These are phyloP conservation scores for Salix caprea DNA, from an alignment of 345 rosid genomes.

Conservation along the genomic window DNA sequence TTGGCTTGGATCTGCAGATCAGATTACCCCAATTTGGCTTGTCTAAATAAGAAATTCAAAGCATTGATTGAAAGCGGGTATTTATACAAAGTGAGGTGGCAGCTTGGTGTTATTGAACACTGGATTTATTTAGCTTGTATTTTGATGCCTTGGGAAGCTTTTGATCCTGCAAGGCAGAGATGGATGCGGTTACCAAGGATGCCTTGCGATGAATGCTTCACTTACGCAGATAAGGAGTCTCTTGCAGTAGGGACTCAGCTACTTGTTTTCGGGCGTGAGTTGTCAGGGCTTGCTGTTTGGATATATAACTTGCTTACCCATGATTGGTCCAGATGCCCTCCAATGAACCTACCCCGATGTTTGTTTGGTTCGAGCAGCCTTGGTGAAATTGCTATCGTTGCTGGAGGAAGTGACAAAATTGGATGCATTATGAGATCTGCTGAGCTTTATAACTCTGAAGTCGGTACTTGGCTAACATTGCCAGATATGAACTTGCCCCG, in stretches of 20 bases:
- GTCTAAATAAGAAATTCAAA: slow-evolving; percentile 56
- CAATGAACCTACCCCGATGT: slow-evolving; percentile 69
- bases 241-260: slow-evolving; percentile 69
- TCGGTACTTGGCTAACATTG: slow-evolving; percentile 65
- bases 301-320: slow-evolving; percentile 52
- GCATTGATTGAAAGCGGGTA: slow-evolving; percentile 42
- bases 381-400: slow-evolving; percentile 61
- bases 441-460: slow-evolving; percentile 59
- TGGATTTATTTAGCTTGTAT: slow-evolving; percentile 75
- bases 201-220: slow-evolving; percentile 83
- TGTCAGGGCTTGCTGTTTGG: slow-evolving; percentile 69
- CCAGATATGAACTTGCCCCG: slow-evolving; percentile 69
- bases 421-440: slow-evolving; percentile 57
- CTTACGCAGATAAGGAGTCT: slow-evolving; percentile 76
- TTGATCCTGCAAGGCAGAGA: slow-evolving; percentile 51
- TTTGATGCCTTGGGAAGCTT: slow-evolving; percentile 75
- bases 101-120: slow-evolving; percentile 45
- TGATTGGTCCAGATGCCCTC: slow-evolving; percentile 63
- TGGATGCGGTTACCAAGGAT: slow-evolving; percentile 77
- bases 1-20: slow-evolving; percentile 60
- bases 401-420: slow-evolving; percentile 67
- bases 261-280: slow-evolving; percentile 71
- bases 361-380: slow-evolving; percentile 73
- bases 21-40: slow-evolving; percentile 51
- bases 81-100: slow-evolving; percentile 59